Base-by-base conservation (phyloP, 352 stramenopile genomes). In the Pythium apleroticum region DNA sequence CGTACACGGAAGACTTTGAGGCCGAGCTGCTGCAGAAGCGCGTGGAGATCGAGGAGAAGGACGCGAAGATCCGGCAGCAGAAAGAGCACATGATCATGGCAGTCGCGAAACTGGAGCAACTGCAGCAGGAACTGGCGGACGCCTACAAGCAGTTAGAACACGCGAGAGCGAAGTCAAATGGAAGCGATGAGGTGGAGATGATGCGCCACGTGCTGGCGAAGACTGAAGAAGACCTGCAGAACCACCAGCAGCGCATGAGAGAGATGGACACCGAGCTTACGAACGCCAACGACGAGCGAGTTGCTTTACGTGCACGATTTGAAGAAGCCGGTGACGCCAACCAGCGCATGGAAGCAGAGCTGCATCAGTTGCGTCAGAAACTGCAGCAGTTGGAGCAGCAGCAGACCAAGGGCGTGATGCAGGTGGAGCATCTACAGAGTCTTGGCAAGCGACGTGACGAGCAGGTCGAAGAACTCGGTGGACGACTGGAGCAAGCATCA, bases 1-100 rank as follows among this genome's bases (percentile, higher is more conserved):
- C 80, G 52, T 69, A 78, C 50, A 65, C 84, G n/a, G 78, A 90
- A 50, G 80, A 90, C 62, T 81, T 80, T 30, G 79, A 90, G 25
- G 68, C 81, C 56, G 80, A 91, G 62, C 58, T 91, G 54, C 62
- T 81, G 19, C 77, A 89, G 52, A 77, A 71, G 64, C 78, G 83
- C 20, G 62, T 83, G 22, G 80, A 76, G 60, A 81, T 90, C 58
- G 78, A 63, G 24, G 68, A 74, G 45, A 57, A 57, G 22, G 68
- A 74, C 15, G 43, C 30, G 11, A 65, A 63, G 24, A 53, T 74
- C 33, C 63, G 60, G 24, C 35, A 62, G 17, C 62, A 65, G 31
- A 69, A 74, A 17, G 52, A 65, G 10, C 28, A 52, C 24, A 71
- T 74, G 52, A 14, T 90, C 49, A 76, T 73, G 28, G 84, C 84